Percentiles rank a stretch among this genome's conserved stretches.
Evolutionary conservation across 2,329 filamentous ascomycete genomes (phyloP).

Genomic region (Cercospora beticola): DNA sequence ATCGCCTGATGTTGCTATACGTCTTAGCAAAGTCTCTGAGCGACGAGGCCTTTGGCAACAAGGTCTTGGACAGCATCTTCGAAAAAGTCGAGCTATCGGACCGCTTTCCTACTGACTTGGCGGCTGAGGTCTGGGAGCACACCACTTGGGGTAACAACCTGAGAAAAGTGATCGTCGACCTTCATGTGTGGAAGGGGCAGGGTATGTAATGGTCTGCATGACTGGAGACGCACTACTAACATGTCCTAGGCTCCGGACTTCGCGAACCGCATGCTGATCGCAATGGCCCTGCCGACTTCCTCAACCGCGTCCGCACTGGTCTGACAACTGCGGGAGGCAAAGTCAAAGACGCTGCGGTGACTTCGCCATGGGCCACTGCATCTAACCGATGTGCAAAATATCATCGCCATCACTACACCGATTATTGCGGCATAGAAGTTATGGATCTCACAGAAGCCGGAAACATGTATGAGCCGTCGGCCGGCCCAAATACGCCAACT

Average conservation of each 20-base stretch:
- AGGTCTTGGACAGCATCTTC: constrained; percentile 27
- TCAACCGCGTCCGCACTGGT: constrained; percentile 8
- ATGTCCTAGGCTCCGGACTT: constrained; percentile 14
- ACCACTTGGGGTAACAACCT: constrained; percentile 21
- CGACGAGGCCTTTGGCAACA: constrained; percentile 33
- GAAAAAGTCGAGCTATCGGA: constrained; percentile 22
- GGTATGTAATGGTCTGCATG: constrained; percentile 11
- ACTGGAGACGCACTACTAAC: neutral
- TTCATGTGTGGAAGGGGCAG: constrained; percentile 28
- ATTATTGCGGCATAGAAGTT: constrained; percentile 15
- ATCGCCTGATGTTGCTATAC: constrained; percentile 26
- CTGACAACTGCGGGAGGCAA: constrained; percentile 8
- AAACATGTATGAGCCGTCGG: neutral
- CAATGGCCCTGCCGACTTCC: constrained; percentile 21
- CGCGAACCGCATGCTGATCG: constrained; percentile 24
- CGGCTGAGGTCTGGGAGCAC: constrained; percentile 21
- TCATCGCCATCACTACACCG: constrained; percentile 18
- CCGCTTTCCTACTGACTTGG: constrained; percentile 26
- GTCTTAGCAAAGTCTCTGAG: constrained; percentile 28
- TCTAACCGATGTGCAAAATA: constrained; percentile 14
- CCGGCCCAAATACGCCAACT: neutral
- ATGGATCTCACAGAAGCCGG: constrained; percentile 18
- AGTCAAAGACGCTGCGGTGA: constrained; percentile 9
- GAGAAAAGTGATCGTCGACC: constrained; percentile 25
- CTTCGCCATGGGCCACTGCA: constrained; percentile 20